Evolutionary conservation across 2,329 filamentous ascomycete species (phyloP).

Genomic region (Colletotrichum lupini): DNA sequence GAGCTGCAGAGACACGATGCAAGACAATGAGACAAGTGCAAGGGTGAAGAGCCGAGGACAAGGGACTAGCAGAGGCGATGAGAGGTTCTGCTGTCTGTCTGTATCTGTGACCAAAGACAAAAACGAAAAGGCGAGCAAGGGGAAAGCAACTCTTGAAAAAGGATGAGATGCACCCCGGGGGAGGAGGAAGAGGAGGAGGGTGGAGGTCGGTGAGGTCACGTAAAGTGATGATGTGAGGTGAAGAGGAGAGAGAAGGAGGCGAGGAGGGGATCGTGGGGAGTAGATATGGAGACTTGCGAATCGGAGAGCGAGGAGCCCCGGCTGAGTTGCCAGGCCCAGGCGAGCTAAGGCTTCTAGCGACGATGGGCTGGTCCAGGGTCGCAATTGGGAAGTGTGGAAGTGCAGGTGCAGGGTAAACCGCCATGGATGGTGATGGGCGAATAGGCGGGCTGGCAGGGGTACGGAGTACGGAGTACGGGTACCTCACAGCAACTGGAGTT

Average conservation of each 20-base stretch:
- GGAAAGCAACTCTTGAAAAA: background rate
- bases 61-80: background rate
- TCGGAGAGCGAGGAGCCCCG: constrained; percentile 24
- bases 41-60: constrained; percentile 1
- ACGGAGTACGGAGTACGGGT: background rate
- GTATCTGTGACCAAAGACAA: constrained; percentile 1
- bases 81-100: constrained; percentile 17
- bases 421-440: background rate
- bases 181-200: constrained; percentile 9
- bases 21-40: constrained; percentile 33
- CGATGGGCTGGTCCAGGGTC: constrained; percentile 6
- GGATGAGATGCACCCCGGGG: background rate
- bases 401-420: background rate
- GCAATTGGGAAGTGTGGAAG: constrained; percentile 8
- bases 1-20: constrained; percentile 32
- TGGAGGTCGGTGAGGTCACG: constrained; percentile 7
- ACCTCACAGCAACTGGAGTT: background rate
- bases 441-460: constrained; percentile 3
- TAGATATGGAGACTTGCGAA: constrained; percentile 33
- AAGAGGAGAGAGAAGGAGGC: constrained; percentile 27
- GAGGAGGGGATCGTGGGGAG: constrained; percentile 33
- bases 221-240: constrained; percentile 9
- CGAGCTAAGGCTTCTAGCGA: constrained; percentile 20
- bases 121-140: background rate
- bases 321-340: background rate